A percentile compares a stretch with the other conserved stretches of the same genome.
phyloP scores from a whole-genome alignment of 305 asterid genomes.

The Solanum hybrid region DNA sequence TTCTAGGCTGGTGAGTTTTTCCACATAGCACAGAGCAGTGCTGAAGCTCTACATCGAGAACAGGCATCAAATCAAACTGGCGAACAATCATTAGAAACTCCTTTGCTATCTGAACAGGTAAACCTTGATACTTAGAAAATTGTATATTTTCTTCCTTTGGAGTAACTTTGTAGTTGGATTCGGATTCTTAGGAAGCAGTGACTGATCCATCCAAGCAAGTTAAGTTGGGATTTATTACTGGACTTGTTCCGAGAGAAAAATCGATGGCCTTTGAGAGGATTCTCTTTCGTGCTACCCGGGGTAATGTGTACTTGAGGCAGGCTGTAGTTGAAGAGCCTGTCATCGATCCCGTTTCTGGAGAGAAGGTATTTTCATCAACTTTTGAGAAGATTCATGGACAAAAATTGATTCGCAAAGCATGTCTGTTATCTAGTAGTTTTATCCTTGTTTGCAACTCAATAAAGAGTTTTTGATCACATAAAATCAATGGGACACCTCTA shows the following conservation, averaged over 20 bases:
- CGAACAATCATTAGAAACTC: constrained; percentile 88
- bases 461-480: neutral
- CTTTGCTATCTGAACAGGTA: constrained; percentile 74
- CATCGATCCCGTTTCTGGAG: constrained; percentile 86
- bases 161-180: neutral
- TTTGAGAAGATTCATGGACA: constrained; percentile 1
- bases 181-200: constrained; percentile 39
- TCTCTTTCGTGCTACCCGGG: constrained; percentile 97
- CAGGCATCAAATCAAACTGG: constrained; percentile 56
- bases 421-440: neutral
- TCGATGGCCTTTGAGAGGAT: constrained; percentile 96
- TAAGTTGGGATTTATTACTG: constrained; percentile 77
- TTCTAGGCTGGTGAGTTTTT: constrained; percentile 86
- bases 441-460: neutral
- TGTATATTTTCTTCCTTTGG: neutral
- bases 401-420: neutral
- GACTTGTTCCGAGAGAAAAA: constrained; percentile 90
- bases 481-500: neutral
- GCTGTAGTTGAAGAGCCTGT: constrained; percentile 70
- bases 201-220: constrained; percentile 87
- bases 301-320: constrained; percentile 84
- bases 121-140: constrained; percentile 12
- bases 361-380: constrained; percentile 52
- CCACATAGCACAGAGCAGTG: constrained; percentile 67
- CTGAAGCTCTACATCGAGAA: constrained; percentile 74